Conservation (phyloP, 371 early-diverging fungal species). For the Mortierella sp. region DNA sequence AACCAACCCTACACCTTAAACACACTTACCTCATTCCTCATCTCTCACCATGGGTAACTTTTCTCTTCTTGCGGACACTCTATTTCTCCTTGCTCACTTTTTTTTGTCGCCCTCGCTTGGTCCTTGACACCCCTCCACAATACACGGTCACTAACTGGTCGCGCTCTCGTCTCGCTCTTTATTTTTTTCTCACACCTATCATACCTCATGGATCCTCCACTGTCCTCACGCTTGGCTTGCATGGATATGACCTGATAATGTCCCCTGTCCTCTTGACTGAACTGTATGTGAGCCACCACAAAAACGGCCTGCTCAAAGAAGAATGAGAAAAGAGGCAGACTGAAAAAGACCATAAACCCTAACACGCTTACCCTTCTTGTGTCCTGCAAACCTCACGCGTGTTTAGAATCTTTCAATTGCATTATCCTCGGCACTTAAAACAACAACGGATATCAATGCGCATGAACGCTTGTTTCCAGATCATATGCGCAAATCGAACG, state of each 20-base stretch:
- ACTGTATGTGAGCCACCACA: not conserved
- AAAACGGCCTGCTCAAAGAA: not conserved
- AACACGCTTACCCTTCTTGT: not conserved
- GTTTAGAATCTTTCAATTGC: not conserved
- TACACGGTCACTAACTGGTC: conserved; percentile 4
- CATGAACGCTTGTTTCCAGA: conserved; percentile 1
- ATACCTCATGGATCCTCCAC: not conserved
- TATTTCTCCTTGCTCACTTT: not conserved
- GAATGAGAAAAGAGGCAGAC: not conserved
- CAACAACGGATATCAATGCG: not conserved
- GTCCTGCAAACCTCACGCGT: not conserved
- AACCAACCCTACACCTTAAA: not conserved
- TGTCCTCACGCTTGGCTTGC: not conserved
- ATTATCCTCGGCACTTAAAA: not conserved
- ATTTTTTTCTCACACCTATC: conserved; percentile 9
- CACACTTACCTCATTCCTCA: not conserved
- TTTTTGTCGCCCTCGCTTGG: no score
- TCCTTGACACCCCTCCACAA: not conserved
- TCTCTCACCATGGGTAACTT: conserved; percentile 8
- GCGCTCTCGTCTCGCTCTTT: not conserved
- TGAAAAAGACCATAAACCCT: not conserved
- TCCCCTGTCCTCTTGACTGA: not conserved
- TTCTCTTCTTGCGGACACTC: not conserved
- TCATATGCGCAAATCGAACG: conserved; percentile 45
- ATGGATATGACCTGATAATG: not conserved